Base-by-base conservation (phyloP, 768 basidiomycete genomes). In the Panaeolus papilionaceus region DNA sequence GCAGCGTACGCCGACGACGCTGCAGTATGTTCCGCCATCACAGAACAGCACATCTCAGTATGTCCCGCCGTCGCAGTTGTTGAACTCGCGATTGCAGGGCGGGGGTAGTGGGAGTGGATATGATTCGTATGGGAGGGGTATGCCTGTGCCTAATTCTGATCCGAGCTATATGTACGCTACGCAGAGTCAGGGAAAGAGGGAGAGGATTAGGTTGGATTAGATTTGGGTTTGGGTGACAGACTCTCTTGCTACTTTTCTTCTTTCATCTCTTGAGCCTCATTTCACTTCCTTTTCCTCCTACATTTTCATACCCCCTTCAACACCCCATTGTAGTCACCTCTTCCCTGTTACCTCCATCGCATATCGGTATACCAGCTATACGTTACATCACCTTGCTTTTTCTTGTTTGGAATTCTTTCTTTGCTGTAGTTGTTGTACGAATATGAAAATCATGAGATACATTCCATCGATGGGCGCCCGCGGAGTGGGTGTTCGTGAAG, bases 181-280 rank as follows among this genome's bases (percentile, higher is more conserved):
- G 11, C 54, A 58, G 54, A 58, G 54, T 58, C 14, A 10, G 54
- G 54, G 54, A 12, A 58, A 58, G 54, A 28, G 54, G 54, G 54
- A 37, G 54, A 58, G 54, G 28, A 58, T 58, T 28, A 58, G 54
- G 54, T 37, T 58, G 54, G 54, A 58, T 58, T 58, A 58, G 23
- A 8, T n/a, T 23, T 26, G 26, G 49, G 26, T 10, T 23, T 23
- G 3, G 10, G 49, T 2, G 49, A 20, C 4, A 26, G 18, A 7
- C 6, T 16, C 18, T 45, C 2, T n/a, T 45, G 1, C 18, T 7
- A 3, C 18, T 45, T 45, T 45, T 18, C 16, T 45, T 45, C 18
- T 20, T 40, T 40, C 39, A 11, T 10, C 14, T 5, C 9, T 40
- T 40, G 1, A 23, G 1, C 23, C 7, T 10, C 14, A 40, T 16